Base-by-base conservation (phyloP, 331 rosid species). In the Rhamnella rubrinervis region DNA sequence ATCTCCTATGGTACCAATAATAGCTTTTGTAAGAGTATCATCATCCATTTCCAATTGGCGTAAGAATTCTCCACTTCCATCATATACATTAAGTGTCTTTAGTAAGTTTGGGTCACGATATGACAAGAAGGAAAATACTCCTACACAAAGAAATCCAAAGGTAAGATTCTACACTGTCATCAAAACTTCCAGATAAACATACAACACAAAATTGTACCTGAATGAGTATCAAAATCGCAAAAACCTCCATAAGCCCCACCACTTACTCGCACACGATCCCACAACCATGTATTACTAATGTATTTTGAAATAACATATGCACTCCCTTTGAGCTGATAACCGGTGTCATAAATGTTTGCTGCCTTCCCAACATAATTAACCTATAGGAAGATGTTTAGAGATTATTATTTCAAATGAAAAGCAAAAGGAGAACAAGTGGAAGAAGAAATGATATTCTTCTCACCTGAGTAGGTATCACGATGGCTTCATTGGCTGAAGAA, bases 231-330 rank as follows among this genome's bases (percentile, higher is more conserved):
- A 66, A 95, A 95, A 78, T 91, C 91, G 65, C 97, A 91, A 73
- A 91, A 95, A 35, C 98, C 97, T 73, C 97, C 97, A 59, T 95
- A 95, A 65, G 98, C 98, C 63, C 98, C 98, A 49, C 98, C 98
- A 65, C 97, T 91, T 60, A 95, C 98, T 67, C 98, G 82, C 41
- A 95, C 96, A 65, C 93, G 98, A 68, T 95, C 98, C 98, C 98
- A 91, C 78, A 95, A 76, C 98, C 98, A 91, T 40, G 98, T 86
- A 80, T 87, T 91, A 75, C 96, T 78, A 53, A 95, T 89, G 87
- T 84, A 68, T 78, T 95, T 95, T 26, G 96, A 85, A 80, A 95
- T 87, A 68, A 95, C 98, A 86, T 91, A 82, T 6, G 97, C 95
- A 78, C 97, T 95, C 63, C 97, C 96, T 68, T 75, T 78, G 53